Evolutionary conservation across 306 rosid genomes (phyloP).

Genomic region (Quillaja saponaria): DNA sequence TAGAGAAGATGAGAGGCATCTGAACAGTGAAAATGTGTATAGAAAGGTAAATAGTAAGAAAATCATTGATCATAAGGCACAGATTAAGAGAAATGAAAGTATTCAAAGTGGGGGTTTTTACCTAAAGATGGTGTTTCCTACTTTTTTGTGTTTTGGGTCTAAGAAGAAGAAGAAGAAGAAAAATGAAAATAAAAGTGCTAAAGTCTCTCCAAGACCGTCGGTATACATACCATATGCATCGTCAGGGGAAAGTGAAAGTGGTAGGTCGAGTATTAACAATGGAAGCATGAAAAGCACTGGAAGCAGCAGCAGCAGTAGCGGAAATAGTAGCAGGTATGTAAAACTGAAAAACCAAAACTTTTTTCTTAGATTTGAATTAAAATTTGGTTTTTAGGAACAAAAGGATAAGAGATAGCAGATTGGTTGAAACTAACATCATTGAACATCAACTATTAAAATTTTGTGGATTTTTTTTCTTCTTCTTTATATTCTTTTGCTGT

Average conservation of each 20-base stretch:
- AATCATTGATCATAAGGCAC: slow-evolving; percentile 26
- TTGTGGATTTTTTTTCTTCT: not conserved
- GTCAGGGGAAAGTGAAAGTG: slow-evolving; percentile 47
- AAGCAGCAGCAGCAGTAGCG: slow-evolving; percentile 52
- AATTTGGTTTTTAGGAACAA: not conserved
- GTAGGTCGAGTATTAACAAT: slow-evolving; percentile 52
- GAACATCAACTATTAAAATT: slow-evolving; percentile 13
- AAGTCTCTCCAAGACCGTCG: slow-evolving; percentile 62
- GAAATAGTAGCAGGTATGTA: slow-evolving; percentile 57
- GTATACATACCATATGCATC: slow-evolving; percentile 48
- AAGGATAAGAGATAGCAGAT: not conserved
- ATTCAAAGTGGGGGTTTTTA: slow-evolving; percentile 65
- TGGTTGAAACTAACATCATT: not conserved
- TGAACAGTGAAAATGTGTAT: slow-evolving; percentile 16
- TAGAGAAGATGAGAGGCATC: slow-evolving; percentile 7
- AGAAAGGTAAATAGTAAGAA: slow-evolving; percentile 26
- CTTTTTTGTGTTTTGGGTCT: slow-evolving; percentile 52
- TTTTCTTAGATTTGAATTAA: not conserved
- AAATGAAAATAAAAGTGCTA: slow-evolving; percentile 43
- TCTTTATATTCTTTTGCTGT: not conserved
- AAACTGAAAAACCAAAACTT: not conserved
- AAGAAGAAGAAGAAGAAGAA: slow-evolving; percentile 42
- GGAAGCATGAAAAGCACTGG: slow-evolving; percentile 63
- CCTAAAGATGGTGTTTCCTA: slow-evolving; percentile 69
- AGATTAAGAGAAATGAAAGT: slow-evolving; percentile 34